Evolutionary conservation across 1,284 basidiomycete species (phyloP), one percentile per base, ranked within the genome.

Genomic region (Cutaneotrichosporon mucoides): DNA sequence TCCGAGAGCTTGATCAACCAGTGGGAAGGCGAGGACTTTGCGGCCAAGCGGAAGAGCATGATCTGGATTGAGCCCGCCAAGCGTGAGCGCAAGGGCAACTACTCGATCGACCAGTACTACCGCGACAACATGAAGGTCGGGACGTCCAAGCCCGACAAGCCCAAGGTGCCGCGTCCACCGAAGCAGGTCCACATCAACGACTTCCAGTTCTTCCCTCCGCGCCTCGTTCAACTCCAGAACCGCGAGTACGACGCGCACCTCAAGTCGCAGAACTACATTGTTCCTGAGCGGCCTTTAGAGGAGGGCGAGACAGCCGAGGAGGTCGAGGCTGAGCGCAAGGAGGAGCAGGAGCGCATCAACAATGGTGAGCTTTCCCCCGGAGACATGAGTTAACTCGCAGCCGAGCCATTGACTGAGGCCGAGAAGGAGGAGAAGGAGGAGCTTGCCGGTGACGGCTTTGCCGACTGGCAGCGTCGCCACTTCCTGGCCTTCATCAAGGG

Each of bases 11-110:
- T 79, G 68, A 85, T 93, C 53, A 88, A 92, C 69, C 88, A 92
- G 65, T 98, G 94, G 93, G 95, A 99, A 72, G 94, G 96, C 54
- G 92, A 96, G 75, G 92, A 97, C 72, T 98, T 94, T 79, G 63
- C 59, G 10, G 83, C 88, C 37, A 76, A 83, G 79, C 59, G 57
- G 66, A 92, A 90, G 79, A 73, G 81, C 6, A 81, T 92, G 62
- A 71, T 66, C 66, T 86, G 93, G 75, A 87, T 99, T 50, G 92
- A 95, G 57, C 84, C 96, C 13, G 91, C 90, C 44, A 99, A 99
- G 81, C 86, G 96, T 34, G 95, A 99, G 78, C 86, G 95, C 56
- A 98, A 97, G 79, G 84, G 86, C 56, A 97, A 97, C 75, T 98
- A 99, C 78, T 93, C 90, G 1, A 91, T 98, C 41, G 90, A 94